A percentile compares a stretch with the other conserved stretches of the same genome.
phyloP scores from a whole-genome alignment of 257 asterid genomes.

The Rauvolfia tetraphylla region DNA sequence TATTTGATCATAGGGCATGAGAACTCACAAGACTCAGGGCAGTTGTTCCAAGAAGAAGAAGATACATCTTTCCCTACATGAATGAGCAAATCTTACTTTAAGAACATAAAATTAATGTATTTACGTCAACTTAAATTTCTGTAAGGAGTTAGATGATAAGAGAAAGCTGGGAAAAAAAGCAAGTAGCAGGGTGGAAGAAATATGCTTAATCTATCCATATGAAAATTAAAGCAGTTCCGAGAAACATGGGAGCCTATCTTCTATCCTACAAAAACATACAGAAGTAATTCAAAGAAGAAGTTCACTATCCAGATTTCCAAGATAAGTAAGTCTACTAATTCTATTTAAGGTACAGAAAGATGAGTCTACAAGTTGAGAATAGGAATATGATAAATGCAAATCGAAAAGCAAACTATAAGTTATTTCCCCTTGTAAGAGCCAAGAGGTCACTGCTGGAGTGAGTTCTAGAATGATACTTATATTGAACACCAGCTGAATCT shows the following conservation, averaged over 20 bases:
- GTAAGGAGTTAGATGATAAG: background rate
- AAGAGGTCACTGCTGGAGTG: background rate
- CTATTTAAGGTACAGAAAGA: background rate
- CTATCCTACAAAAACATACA: background rate
- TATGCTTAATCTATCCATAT: background rate
- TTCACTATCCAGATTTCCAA: background rate
- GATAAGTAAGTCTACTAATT: background rate
- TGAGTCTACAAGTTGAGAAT: background rate
- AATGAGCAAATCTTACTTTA: slow-evolving; percentile 11
- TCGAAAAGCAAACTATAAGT: background rate
- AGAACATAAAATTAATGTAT: background rate
- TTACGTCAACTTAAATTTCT: background rate
- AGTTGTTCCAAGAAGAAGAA: slow-evolving; percentile 95
- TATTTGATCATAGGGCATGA: background rate
- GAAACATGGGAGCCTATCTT: background rate
- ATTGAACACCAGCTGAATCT: background rate
- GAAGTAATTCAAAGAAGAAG: background rate
- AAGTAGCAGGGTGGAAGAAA: background rate
- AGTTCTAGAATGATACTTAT: background rate
- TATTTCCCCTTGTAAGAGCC: background rate
- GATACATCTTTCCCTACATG: slow-evolving; percentile 84
- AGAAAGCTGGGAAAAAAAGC: background rate
- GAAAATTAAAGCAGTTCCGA: background rate
- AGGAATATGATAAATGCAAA: background rate
- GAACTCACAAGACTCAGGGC: slow-evolving; percentile 85